Conservation (phyloP, 768 basidiomycete genomes). For the Lentinus brumalis region DNA sequence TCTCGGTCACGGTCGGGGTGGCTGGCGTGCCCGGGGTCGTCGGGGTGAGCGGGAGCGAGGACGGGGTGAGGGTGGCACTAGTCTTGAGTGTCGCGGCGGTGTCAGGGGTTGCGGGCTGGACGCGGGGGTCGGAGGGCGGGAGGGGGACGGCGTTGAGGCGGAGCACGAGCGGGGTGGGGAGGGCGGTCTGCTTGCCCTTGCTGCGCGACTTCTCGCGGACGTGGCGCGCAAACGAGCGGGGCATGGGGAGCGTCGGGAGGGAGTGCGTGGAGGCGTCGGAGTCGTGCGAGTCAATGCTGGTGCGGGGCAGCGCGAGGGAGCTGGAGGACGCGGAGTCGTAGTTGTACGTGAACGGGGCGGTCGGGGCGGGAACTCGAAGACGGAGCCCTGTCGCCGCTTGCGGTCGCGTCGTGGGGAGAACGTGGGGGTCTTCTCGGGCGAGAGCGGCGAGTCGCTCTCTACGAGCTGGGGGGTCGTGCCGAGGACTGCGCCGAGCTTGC, state of each 20-base stretch:
- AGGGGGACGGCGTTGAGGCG: conserved; percentile 33
- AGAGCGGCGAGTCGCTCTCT: conserved; percentile 31
- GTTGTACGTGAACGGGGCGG: conserved; percentile 14
- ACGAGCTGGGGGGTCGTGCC: conserved; percentile 60
- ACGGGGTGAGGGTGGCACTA: conserved; percentile 7
- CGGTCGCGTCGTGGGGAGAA: conserved; percentile 5
- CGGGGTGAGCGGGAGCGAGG: conserved; percentile 12
- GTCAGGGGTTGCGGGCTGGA: conserved; percentile 40
- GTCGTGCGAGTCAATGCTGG: conserved; percentile 24
- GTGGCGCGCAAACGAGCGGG: conserved; percentile 21
- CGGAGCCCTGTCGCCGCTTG: conserved; percentile 20
- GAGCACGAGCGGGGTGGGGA: conserved; percentile 35
- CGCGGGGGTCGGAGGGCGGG: conserved; percentile 29
- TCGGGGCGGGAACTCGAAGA: conserved; percentile 10
- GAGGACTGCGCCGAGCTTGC: conserved; percentile 59
- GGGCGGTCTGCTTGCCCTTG: conserved; percentile 12
- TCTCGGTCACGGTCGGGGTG: conserved; percentile 34
- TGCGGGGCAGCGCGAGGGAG: conserved; percentile 27
- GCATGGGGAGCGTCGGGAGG: conserved; percentile 8
- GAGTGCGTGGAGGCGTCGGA: conserved; percentile 3
- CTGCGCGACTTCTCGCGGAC: conserved; percentile 14
- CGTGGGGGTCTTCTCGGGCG: neutral
- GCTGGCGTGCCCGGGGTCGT: conserved; percentile 26
- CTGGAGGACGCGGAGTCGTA: conserved; percentile 26
- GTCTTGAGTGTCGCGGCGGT: conserved; percentile 20